phyloP scores from a whole-genome alignment of 768 basidiomycete species.

The Amanita subjunquillea region DNA sequence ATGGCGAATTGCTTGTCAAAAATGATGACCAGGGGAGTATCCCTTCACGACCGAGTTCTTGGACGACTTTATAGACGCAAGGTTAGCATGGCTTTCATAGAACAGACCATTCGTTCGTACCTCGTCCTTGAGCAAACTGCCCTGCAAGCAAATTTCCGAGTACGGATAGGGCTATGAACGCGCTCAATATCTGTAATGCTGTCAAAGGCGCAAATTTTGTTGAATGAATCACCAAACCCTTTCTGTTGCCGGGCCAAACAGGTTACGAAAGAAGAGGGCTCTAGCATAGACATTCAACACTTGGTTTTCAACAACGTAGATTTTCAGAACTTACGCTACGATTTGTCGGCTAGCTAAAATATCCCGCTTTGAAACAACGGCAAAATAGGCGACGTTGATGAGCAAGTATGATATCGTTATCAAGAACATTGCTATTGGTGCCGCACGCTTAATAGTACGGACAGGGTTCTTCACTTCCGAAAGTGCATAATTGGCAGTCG shows the following conservation, averaged over 20 bases:
- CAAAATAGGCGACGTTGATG: conserved; percentile 66
- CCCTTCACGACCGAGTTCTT: conserved; percentile 66
- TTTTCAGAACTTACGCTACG: conserved; percentile 43
- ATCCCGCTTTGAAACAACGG: conserved; percentile 60
- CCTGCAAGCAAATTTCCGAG: conserved; percentile 55
- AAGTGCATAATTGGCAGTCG: conserved; percentile 65
- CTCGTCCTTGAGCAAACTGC: conserved; percentile 58
- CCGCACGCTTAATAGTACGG: conserved; percentile 59
- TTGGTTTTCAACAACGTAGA: not conserved
- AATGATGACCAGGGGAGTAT: conserved; percentile 55
- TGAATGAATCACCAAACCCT: conserved; percentile 27
- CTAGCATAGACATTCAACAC: conserved; percentile 16
- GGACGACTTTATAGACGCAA: conserved; percentile 36
- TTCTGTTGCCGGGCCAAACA: conserved; percentile 56
- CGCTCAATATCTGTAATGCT: conserved; percentile 38
- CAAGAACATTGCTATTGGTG: conserved; percentile 50
- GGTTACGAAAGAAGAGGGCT: conserved; percentile 64
- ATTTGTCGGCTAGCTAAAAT: conserved; percentile 56
- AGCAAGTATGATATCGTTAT: conserved; percentile 53
- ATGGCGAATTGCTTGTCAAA: conserved; percentile 65
- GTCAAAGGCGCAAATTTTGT: not conserved
- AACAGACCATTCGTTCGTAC: conserved; percentile 19
- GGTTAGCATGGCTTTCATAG: not conserved
- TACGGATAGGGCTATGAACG: conserved; percentile 52
- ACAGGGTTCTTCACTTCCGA: conserved; percentile 65